phyloP scores from a whole-genome alignment of 371 early-diverging fungal genomes.

The Mortierella sp. region DNA sequence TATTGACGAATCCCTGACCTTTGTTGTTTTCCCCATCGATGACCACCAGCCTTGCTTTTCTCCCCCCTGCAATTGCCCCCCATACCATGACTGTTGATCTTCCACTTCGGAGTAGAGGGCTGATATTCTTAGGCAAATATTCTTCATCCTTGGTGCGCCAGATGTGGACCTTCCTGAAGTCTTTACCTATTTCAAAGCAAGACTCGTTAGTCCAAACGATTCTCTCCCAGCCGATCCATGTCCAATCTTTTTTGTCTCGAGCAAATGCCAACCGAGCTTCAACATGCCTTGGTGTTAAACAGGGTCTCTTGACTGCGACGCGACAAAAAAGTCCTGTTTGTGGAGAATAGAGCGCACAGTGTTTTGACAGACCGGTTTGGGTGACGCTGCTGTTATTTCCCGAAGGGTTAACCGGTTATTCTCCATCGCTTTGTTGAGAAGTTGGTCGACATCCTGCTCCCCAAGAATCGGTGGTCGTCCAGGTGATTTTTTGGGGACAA shows the following conservation, averaged over 20 bases:
- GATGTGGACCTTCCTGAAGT: not conserved
- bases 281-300: not conserved
- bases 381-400: too few relatives aligned
- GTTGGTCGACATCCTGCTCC: too few relatives aligned
- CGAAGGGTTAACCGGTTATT: too few relatives aligned
- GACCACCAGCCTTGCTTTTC: slow-evolving; percentile 4
- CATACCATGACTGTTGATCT: slow-evolving; percentile 10
- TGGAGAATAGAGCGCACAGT: too few relatives aligned
- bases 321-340: too few relatives aligned
- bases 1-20: slow-evolving; percentile 15
- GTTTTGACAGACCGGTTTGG: too few relatives aligned
- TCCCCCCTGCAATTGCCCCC: slow-evolving; percentile 10
- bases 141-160: slow-evolving; percentile 13
- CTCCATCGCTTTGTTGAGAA: too few relatives aligned
- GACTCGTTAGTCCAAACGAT: slow-evolving; percentile 11
- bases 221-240: not conserved
- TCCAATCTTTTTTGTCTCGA: slow-evolving; percentile 15
- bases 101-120: slow-evolving; percentile 1
- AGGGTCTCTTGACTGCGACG: not conserved
- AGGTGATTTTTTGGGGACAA: too few relatives aligned
- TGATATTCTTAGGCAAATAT: slow-evolving; percentile 6
- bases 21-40: slow-evolving; percentile 16
- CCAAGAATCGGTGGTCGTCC: too few relatives aligned
- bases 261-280: slow-evolving; percentile 14
- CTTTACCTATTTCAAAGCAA: slow-evolving; percentile 17